phyloP scores from a whole-genome alignment of 2,329 filamentous ascomycete species.

The Monilinia laxa region DNA sequence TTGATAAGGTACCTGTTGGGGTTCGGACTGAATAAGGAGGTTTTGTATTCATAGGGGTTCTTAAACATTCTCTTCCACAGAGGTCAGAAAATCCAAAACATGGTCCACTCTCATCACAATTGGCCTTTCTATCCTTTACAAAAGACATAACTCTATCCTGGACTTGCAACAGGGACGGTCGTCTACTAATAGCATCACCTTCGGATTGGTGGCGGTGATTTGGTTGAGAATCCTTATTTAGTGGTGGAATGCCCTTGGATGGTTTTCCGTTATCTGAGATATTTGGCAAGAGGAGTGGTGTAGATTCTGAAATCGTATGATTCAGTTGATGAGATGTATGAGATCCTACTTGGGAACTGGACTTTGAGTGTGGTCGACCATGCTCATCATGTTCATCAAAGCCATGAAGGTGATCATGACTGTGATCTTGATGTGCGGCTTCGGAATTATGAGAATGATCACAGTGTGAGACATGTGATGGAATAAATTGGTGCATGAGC shows the following conservation, averaged over 20 bases:
- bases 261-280: constrained; percentile 25
- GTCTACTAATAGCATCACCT: constrained; percentile 36
- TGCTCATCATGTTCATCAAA: neutral
- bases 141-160: constrained; percentile 61
- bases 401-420: constrained; percentile 10
- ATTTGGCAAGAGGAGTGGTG: constrained; percentile 33
- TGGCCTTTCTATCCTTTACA: constrained; percentile 62
- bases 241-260: neutral
- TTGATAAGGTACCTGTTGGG: constrained; percentile 25
- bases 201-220: constrained; percentile 20
- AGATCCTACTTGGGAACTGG: neutral
- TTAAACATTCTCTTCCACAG: constrained; percentile 64
- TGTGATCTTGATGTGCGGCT: constrained; percentile 39
- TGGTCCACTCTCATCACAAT: constrained; percentile 60
- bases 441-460: constrained; percentile 68
- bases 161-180: constrained; percentile 56
- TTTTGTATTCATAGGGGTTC: constrained; percentile 31
- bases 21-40: constrained; percentile 25
- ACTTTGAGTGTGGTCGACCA: constrained; percentile 12
- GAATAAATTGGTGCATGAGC: constrained; percentile 70
- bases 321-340: constrained; percentile 24
- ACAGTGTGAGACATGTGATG: constrained; percentile 78
- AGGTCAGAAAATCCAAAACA: constrained; percentile 66
- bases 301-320: constrained; percentile 32
- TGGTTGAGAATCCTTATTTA: constrained; percentile 14